Base-by-base conservation (phyloP, 805 yeast genomes). In the Metschnikowia lachancei region DNA sequence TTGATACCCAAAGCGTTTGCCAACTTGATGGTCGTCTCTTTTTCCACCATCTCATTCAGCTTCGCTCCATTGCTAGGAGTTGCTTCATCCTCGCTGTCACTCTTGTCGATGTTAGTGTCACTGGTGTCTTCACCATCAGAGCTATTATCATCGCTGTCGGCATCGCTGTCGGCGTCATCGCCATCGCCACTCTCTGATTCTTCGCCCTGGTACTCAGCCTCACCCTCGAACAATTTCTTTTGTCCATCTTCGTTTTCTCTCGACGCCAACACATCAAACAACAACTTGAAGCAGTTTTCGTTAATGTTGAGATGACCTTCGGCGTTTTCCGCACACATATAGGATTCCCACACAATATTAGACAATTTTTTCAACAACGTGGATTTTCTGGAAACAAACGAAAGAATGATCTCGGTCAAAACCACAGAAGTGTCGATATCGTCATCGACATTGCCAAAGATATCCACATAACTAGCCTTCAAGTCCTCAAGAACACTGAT, bases 241-340 rank as follows among this genome's bases (percentile, higher is more conserved):
- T 87, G 94, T 1, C 97, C 97, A 54, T 83, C 82, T 51, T 82
- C 80, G 62, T 86, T 87, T 63, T 91, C 97, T 59, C 79, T 82
- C 0, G 95, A 62, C 4, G 48, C 61, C 49, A 72, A 62, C 7
- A 71, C 69, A 43, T 68, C 65, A 47, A 57, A 69, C 46, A 72
- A 57, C 36, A 69, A 62, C 48, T 64, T 52, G 47, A 72, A 66
- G 40, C 73, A 59, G 14, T 61, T 64, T n/a, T 56, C 61, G 26
- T 58, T 60, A 17, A 70, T 50, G 43, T 62, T 59, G 28, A 60
- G 39, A 14, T 56, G 52, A 1, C 69, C 70, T 12, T 57, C 61
- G 16, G 59, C 59, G 31, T 57, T 60, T 39, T 41, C 53, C 22
- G 59, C 58, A 45, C 77, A 72, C 43, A 71, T 57, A 45, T 64